Conservation (phyloP, 441 rosid genomes). For the Gossypium schwendimanii region DNA sequence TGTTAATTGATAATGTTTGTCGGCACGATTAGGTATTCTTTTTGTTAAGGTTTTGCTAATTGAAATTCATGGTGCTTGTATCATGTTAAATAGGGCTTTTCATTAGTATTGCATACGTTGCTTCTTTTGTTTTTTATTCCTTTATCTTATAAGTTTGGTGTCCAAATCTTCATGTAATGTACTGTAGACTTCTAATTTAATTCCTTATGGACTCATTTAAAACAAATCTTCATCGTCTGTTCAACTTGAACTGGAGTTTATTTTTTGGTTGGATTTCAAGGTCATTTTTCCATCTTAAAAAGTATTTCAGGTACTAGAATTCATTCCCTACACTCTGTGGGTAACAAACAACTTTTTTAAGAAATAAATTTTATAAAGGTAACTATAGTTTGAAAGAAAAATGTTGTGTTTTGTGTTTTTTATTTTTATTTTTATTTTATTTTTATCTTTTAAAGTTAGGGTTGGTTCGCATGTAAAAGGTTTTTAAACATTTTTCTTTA, state of each 20-base stretch:
- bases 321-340: too few species aligned
- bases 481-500: too few species aligned
- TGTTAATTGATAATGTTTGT: background rate
- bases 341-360: too few species aligned
- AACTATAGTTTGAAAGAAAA: too few species aligned
- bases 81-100: constrained; percentile 11
- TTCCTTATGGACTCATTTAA: background rate
- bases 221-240: background rate
- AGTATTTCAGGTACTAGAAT: too few species aligned
- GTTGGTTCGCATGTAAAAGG: too few species aligned
- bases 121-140: background rate
- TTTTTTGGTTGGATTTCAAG: background rate
- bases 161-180: background rate
- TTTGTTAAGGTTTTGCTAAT: constrained; percentile 16
- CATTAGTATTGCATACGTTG: background rate
- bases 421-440: too few species aligned
- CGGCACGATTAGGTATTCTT: constrained; percentile 20
- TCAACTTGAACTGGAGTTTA: background rate
- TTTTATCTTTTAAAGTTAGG: too few species aligned
- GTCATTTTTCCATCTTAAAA: too few species aligned
- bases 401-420: too few species aligned
- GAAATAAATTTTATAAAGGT: too few species aligned
- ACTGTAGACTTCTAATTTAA: background rate
- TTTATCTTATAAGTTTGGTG: background rate
- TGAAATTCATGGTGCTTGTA: constrained; percentile 18